Conservation (phyloP, 1,139 yeast species). For the Geotrichum fermentans region DNA sequence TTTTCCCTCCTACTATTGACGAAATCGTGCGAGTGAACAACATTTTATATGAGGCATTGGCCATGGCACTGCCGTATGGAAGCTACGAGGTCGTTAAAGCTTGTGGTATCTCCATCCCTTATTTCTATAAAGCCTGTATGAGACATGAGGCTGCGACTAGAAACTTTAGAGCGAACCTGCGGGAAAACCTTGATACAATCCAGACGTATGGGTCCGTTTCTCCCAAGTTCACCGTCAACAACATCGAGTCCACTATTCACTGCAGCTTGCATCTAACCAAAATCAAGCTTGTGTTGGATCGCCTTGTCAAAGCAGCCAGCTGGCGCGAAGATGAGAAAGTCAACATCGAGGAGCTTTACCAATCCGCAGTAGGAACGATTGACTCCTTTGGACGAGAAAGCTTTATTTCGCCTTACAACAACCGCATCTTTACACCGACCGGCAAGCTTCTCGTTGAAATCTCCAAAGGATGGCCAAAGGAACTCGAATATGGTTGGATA, state of each 20-base stretch:
- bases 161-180: conserved; percentile 46
- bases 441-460: conserved; percentile 82
- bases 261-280: conserved; percentile 69
- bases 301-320: conserved; percentile 42
- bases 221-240: conserved; percentile 46
- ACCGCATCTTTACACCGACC: conserved; percentile 81
- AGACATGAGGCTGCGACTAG: conserved; percentile 89
- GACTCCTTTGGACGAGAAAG: conserved; percentile 67
- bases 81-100: conserved; percentile 71
- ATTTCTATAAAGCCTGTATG: conserved; percentile 86
- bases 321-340: conserved; percentile 40
- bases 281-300: conserved; percentile 58
- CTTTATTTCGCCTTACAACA: conserved; percentile 44
- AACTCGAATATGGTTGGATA: conserved; percentile 84
- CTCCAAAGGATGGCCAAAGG: conserved; percentile 82
- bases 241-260: conserved; percentile 63
- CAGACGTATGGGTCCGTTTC: conserved; percentile 23
- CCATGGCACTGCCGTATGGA: conserved; percentile 63
- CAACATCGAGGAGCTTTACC: conserved; percentile 44
- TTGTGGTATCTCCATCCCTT: conserved; percentile 74
- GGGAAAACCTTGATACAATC: conserved; percentile 24
- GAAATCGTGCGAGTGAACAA: conserved; percentile 87
- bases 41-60: conserved; percentile 69
- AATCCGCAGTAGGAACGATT: conserved; percentile 58
- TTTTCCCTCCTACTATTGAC: conserved; percentile 92